These are phyloP conservation scores for Chlamydomonas incerta DNA, from an alignment of 139 green algal genomes.

Conservation along the genomic window DNA sequence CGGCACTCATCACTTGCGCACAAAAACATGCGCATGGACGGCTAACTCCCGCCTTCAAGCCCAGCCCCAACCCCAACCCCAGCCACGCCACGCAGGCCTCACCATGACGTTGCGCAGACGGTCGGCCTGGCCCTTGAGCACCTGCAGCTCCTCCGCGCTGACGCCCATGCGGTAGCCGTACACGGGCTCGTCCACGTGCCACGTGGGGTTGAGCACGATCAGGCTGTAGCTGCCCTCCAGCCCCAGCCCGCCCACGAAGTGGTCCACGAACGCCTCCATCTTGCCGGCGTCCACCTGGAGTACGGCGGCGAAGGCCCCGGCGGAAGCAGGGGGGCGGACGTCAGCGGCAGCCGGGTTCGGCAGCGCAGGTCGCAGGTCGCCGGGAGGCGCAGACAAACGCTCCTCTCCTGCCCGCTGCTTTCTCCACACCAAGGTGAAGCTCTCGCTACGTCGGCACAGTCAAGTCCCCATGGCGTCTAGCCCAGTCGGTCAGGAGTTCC, in stretches of 20 bases:
- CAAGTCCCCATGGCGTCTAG: too few relatives aligned
- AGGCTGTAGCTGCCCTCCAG: conserved; percentile 64
- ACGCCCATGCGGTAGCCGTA: conserved; percentile 70
- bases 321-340: too few relatives aligned
- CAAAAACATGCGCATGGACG: background rate
- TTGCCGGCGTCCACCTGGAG: conserved; percentile 73
- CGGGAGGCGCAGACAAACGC: too few relatives aligned
- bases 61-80: too few relatives aligned
- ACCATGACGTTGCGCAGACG: conserved; percentile 22
- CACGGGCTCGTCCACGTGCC: conserved; percentile 44
- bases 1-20: too few relatives aligned
- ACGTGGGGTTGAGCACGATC: conserved; percentile 72
- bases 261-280: conserved; percentile 72
- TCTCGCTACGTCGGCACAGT: too few relatives aligned
- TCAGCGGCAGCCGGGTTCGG: too few relatives aligned
- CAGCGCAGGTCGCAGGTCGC: too few relatives aligned
- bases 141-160: conserved; percentile 52
- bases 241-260: conserved; percentile 68
- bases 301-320: too few relatives aligned
- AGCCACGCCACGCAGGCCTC: background rate
- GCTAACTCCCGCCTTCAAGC: background rate
- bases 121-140: conserved; percentile 2
- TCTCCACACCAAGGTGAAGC: too few relatives aligned
- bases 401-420: too few relatives aligned
- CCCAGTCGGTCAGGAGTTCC: too few relatives aligned